These are phyloP conservation scores for Cyphellophora europaea DNA, from an alignment of 2,329 filamentous ascomycete genomes.

Conservation along the genomic window DNA sequence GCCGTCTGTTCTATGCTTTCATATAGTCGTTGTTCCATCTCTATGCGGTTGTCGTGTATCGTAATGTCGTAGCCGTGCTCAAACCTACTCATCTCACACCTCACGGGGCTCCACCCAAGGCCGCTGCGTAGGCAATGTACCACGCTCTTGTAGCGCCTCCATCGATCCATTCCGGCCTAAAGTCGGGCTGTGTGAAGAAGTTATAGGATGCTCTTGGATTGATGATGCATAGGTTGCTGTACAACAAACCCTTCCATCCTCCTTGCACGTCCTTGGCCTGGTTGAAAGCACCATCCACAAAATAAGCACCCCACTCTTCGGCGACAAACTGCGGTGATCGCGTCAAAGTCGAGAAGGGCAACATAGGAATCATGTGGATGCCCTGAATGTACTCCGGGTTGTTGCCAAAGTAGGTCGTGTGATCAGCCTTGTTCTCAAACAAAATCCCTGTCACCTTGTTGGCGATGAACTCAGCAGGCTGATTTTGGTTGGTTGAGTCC, in stretches of 20 bases:
- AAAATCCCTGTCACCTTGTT: slow-evolving; percentile 66
- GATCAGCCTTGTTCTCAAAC: slow-evolving; percentile 93
- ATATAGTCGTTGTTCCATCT: no score
- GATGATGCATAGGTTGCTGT: slow-evolving; percentile 70
- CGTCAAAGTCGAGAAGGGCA: slow-evolving; percentile 58
- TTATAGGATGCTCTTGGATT: slow-evolving; percentile 60
- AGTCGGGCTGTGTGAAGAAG: slow-evolving; percentile 62
- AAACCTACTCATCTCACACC: no score
- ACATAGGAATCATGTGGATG: slow-evolving; percentile 75
- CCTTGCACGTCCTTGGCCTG: slow-evolving; percentile 47
- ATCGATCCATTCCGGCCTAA: slow-evolving; percentile 58
- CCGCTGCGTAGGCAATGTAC: slow-evolving; percentile 72
- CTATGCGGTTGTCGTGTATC: no score
- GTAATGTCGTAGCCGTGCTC: no score
- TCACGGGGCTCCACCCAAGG: no score
- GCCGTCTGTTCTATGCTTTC: no score
- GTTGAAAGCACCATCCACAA: slow-evolving; percentile 57
- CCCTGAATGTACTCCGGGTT: slow-evolving; percentile 62
- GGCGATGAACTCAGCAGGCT: slow-evolving; percentile 66
- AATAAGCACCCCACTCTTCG: slow-evolving; percentile 77
- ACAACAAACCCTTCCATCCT: slow-evolving; percentile 80
- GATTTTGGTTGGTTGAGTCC: slow-evolving; percentile 55
- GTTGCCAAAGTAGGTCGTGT: slow-evolving; percentile 78
- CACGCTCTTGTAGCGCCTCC: slow-evolving; percentile 76
- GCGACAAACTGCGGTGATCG: slow-evolving; percentile 60